A percentile compares a stretch with the other conserved stretches of the same genome.
These are phyloP conservation scores for Penicillium sp. DNA, from an alignment of 2,329 filamentous ascomycete species.

Conservation along the genomic window DNA sequence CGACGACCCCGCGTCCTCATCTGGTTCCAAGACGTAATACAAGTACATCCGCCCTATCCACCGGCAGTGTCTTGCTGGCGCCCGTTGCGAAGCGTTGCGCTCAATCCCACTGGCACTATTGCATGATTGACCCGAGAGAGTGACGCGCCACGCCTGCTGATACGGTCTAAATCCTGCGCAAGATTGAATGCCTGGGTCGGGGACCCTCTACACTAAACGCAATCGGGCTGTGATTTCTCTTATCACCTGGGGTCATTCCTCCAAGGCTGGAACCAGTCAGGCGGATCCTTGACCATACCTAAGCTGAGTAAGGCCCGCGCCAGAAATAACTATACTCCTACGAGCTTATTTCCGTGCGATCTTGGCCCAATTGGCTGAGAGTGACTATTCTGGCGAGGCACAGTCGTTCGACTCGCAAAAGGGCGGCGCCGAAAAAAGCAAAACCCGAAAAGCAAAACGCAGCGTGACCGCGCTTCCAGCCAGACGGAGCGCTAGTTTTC, in stretches of 20 bases:
- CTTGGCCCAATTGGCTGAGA: conserved; percentile 21
- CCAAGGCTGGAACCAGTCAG: conserved; percentile 14
- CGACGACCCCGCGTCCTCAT: neutral
- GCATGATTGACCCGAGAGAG: conserved; percentile 20
- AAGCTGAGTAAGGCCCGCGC: conserved; percentile 19
- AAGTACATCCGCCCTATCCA: no score
- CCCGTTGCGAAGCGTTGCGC: conserved; percentile 5
- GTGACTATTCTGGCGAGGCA: conserved; percentile 22
- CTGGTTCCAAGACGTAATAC: neutral
- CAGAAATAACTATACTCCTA: conserved; percentile 12
- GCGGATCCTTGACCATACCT: conserved; percentile 16
- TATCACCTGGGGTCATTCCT: conserved; percentile 17
- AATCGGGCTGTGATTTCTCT: conserved; percentile 24
- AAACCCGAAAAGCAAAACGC: conserved; percentile 17
- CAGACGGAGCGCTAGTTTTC: conserved; percentile 13
- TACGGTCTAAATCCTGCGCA: conserved; percentile 29
- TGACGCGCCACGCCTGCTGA: conserved; percentile 27
- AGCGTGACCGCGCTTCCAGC: conserved; percentile 15
- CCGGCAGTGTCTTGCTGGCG: neutral
- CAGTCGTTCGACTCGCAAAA: conserved; percentile 13
- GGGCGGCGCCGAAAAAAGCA: conserved; percentile 6
- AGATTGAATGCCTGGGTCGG: conserved; percentile 25
- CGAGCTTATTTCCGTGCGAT: conserved; percentile 15
- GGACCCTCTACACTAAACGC: conserved; percentile 27
- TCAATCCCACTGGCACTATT: conserved; percentile 27